Evolutionary conservation across 768 basidiomycete genomes (phyloP), one percentile per base, ranked within the genome.

Genomic region (Pleurotus platypus): DNA sequence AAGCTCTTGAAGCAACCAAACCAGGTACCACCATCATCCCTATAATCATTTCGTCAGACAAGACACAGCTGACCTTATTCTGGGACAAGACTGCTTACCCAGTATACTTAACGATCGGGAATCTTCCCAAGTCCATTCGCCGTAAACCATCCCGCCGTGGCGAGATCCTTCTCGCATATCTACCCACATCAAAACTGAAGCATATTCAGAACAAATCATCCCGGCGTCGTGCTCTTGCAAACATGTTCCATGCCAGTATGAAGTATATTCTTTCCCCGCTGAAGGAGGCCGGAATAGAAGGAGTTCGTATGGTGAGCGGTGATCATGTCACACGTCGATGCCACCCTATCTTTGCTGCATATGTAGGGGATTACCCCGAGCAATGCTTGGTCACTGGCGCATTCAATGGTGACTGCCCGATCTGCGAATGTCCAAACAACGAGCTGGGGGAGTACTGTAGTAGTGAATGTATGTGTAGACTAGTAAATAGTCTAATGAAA

Each of bases 91-190:
- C 60, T 16, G 72, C 74, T 0, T 78, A 73, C 60, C 77, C 78
- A 0, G 69, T 80, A 0, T 80, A 80, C 60, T 48, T 79, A 8
- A 73, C 76, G 0, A 70, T 78, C 50, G 75, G 71, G 0, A 77
- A 78, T 40, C 63, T 77, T 8, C 60, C 63, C 0, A 77, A 75
- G 49, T 60, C 62, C 2, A 63, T 71, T 13, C 64, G 63, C 0
- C 62, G 67, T 2, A 64, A 72, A 49, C 72, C 74, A 0, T 72
- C 70, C 0, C 46, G 53, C 5, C 68, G 62, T 15, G 75, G 67
- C 0, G 60, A 69, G 7, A 62, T 79, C 1, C 66, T 80, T 0
- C n/a, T 81, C 0, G 78, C 64, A 0, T 80, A 79, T 57, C 65
- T 81, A 0, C 76, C 76, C 0, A 72, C 73, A 0, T 63, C 64